These are phyloP conservation scores for Sungouiella blattae DNA, from an alignment of 805 yeast genomes.

Conservation along the genomic window DNA sequence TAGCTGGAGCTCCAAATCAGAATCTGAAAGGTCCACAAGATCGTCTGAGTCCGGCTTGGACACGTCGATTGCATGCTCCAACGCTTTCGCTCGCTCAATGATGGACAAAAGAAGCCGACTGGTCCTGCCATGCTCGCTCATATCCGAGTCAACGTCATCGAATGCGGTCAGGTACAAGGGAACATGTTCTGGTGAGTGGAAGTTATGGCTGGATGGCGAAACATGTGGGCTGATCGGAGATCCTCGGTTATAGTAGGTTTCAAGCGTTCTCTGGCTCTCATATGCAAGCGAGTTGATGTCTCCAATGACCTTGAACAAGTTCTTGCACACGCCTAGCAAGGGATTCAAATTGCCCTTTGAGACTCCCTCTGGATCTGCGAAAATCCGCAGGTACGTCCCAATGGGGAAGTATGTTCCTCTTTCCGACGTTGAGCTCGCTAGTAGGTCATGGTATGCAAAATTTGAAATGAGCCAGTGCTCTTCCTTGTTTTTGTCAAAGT, in stretches of 20 bases:
- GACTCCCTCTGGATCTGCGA: slow-evolving; percentile 32
- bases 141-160: slow-evolving; percentile 19
- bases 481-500: slow-evolving; percentile 49
- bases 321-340: slow-evolving; percentile 67
- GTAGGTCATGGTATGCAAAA: slow-evolving; percentile 77
- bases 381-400: slow-evolving; percentile 54
- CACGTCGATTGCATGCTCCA: slow-evolving; percentile 48
- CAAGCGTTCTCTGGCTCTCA: slow-evolving; percentile 38
- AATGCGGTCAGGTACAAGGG: not conserved
- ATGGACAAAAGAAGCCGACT: slow-evolving; percentile 23
- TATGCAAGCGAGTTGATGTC: slow-evolving; percentile 61
- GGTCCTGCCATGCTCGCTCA: slow-evolving; percentile 21
- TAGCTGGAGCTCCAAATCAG: slow-evolving; percentile 62
- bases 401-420: slow-evolving; percentile 65
- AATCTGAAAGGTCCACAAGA: slow-evolving; percentile 34
- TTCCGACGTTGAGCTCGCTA: slow-evolving; percentile 57
- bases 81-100: slow-evolving; percentile 26
- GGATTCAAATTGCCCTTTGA: slow-evolving; percentile 56
- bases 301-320: slow-evolving; percentile 63
- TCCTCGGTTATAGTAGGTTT: slow-evolving; percentile 8
- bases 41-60: slow-evolving; percentile 53
- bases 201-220: too few relatives aligned
- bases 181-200: not conserved
- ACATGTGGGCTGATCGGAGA: not conserved
- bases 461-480: slow-evolving; percentile 72